Evolutionary conservation across 345 rosid species (phyloP), one percentile per base, ranked within the genome.

Genomic region (Citrus unshiu): DNA sequence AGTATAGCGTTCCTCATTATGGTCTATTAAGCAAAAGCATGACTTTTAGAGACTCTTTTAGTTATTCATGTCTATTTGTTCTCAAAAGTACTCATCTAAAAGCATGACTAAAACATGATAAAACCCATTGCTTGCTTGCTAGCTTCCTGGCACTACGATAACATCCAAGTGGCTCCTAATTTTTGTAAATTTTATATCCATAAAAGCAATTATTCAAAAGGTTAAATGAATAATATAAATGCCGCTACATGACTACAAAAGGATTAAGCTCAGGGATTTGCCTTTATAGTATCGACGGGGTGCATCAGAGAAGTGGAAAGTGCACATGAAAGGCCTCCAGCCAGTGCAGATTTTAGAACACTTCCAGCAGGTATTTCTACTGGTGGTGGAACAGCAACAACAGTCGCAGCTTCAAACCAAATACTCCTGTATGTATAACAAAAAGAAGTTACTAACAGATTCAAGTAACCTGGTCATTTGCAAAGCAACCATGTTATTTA

Each of bases 361-460:
- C 91, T 93, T 86, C 92, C 97, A 73, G 97, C 89, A 80, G 92
- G 98, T 68, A 93, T 84, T 77, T 89, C 93, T 81, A 91, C 91
- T 30, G 98, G 97, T 24, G 98, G 97, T 76, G 97, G 88, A 86
- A 96, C 99, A 79, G 97, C 91, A 85, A 95, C 98, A 83, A 92
- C 98, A 68, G 98, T 94, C 14, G 98, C 99, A 61, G 99, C 94
- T 90, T 96, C 97, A 88, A 93, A 96, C 99, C 97, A 93, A 87
- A 92, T 93, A 72, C 84, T 88, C 86, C 99, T 96, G 86, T 68
- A 78, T 24, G 61, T 46, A 85, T 30, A 70, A 62, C 54, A 73
- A 77, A 69, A 56, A 27, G 72, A 73, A 75, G 79, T 74, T 60
- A 75, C 65, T 4, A 68, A 67, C 69, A 81, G 68, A 37, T 40